Evolutionary conservation across 768 basidiomycete genomes (phyloP), one percentile per base, ranked within the genome.

Genomic region (Hericium coralloides): DNA sequence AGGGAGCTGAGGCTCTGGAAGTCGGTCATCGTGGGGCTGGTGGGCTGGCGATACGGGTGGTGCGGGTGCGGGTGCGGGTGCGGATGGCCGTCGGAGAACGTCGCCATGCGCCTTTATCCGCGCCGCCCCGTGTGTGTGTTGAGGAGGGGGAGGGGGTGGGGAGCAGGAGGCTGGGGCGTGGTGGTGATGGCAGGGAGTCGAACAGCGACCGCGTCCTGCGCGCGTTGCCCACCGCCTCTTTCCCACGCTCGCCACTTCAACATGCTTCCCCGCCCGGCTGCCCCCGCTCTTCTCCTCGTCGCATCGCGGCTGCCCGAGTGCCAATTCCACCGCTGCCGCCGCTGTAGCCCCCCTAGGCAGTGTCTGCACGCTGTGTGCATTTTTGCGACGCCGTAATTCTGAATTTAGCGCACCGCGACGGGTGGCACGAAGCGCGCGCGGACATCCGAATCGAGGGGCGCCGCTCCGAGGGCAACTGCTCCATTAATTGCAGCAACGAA

Each of bases 51-150:
- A 8, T 31, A 31, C 22, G 49, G 25, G 12, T n/a, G 23, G 14
- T 49, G 52, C 1, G 51, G 6, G 12, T 50, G 50, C 36, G n/a
- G 38, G 39, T 18, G 23, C 45, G 15, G 38, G 43, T 18, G 23
- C 45, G 15, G 38, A 38, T 47, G 55, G 54, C 70, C 69, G 60
- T 71, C 70, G 18, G 69, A 70, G 60, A 69, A 68, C 45, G 69
- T 68, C 41, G 67, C 59, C 70, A 71, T 71, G 59, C 59, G 63
- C 47, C 56, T 60, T 52, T 59, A 9, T 8, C 37, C 15, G 9
- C 18, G 38, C 49, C 23, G 38, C 53, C 49, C 26, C 26, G 26
- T 31, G 26, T 31, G 26, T 31, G 26, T 8, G 26, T 31, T 4
- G 53, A 22, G 48, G 37, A 37, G 47, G 14, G 12, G 56, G 25